These are phyloP conservation scores for Bipolaris bicolor DNA, from an alignment of 2,329 filamentous ascomycete genomes.

Conservation along the genomic window DNA sequence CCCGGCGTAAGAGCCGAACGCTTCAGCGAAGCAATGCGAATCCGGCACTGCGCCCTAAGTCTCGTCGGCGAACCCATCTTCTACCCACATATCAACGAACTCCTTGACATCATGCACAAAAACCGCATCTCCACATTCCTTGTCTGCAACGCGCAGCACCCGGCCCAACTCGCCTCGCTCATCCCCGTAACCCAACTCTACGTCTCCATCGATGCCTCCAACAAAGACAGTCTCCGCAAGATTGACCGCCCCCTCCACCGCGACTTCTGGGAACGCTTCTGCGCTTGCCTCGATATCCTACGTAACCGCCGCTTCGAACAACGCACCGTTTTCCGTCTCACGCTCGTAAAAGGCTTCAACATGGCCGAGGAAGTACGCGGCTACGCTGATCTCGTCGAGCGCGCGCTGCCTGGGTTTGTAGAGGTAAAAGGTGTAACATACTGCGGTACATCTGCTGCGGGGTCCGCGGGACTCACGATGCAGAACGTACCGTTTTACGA, in stretches of 20 bases:
- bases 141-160: constrained; percentile 97
- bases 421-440: constrained; percentile 98
- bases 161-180: constrained; percentile 82
- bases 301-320: constrained; percentile 82
- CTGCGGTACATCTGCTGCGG: constrained; percentile 86
- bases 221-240: constrained; percentile 82
- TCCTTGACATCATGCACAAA: constrained; percentile 79
- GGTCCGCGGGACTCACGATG: constrained; percentile 90
- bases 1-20: constrained; percentile 90
- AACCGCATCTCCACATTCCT: constrained; percentile 93
- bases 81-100: constrained; percentile 96
- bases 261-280: constrained; percentile 97
- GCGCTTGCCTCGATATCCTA: constrained; percentile 86
- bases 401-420: constrained; percentile 86
- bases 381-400: constrained; percentile 87
- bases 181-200: constrained; percentile 93
- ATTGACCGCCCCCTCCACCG: constrained; percentile 93
- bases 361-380: constrained; percentile 90
- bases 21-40: constrained; percentile 90
- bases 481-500: constrained; percentile 95
- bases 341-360: constrained; percentile 97
- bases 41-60: constrained; percentile 89
- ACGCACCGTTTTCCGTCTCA: constrained; percentile 92
- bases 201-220: constrained; percentile 93
- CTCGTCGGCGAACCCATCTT: constrained; percentile 98